Evolutionary conservation across 1,284 basidiomycete species (phyloP), one percentile per base, ranked within the genome.

Genomic region (Earliella scabrosa): DNA sequence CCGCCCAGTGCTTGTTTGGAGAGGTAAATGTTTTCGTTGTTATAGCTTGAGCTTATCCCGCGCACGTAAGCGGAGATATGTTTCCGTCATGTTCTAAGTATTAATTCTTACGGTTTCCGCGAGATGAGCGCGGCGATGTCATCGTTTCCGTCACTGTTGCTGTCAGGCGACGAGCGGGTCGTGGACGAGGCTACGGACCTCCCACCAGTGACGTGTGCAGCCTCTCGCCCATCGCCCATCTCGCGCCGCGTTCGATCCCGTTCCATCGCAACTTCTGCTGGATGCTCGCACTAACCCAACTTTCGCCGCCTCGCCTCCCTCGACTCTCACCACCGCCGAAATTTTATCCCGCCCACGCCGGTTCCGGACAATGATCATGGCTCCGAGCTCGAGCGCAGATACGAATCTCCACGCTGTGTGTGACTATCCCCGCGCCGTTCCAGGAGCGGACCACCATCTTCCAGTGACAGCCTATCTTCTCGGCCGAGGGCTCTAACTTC

Each of bases 361-460:
- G 39, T 18, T 41, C 39, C 39, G 39, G 39, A 23, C 39, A 41
- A 41, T 23, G 21, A 23, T 41, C 21, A 3, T 13, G n/a, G 11
- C 5, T 14, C 24, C n/a, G n/a, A 20, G 36, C 16, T 14, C 39
- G 20, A 23, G 14, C 9, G 36, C 36, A 38, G 36, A 9, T n/a
- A n/a, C n/a, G n/a, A n/a, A n/a, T 38, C 36, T 38, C 36, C 7
- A 7, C 16, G 9, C 14, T n/a, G 8, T 7, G 18, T 4, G 4
- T 34, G 32, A 38, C 36, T 18, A 38, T 38, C 5, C 36, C 36
- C 36, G 36, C 36, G 16, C 36, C 18, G 16, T 38, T 38, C 40
- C 23, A n/a, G n/a, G 20, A 41, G 21, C 40, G 43, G 26, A 45
- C 43, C 41, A 44, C 41, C 41, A 41, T 41, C 40, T 41, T 41